Evolutionary conservation across 495 filamentous ascomycete genomes (phyloP).

Genomic region (Hypoxylon trugodes): DNA sequence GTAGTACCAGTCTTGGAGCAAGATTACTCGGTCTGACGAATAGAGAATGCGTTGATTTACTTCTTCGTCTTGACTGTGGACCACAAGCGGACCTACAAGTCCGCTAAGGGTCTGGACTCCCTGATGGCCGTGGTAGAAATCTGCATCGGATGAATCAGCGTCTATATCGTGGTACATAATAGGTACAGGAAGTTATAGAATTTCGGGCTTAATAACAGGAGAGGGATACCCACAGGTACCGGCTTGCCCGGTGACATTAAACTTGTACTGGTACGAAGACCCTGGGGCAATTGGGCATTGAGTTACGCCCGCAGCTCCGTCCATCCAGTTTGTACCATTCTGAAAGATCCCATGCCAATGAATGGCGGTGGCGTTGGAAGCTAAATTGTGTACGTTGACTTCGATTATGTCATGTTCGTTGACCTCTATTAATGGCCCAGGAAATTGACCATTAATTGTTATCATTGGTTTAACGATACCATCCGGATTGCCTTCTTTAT

Average conservation of each 20-base stretch:
- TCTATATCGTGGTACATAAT: slow-evolving; percentile 28
- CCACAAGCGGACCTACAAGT: slow-evolving; percentile 64
- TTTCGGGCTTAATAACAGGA: slow-evolving; percentile 37
- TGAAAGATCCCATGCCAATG: slow-evolving; percentile 77
- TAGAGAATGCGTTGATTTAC: slow-evolving; percentile 52
- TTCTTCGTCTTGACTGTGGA: slow-evolving; percentile 58
- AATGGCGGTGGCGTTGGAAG: slow-evolving; percentile 57
- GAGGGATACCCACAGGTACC: slow-evolving; percentile 52
- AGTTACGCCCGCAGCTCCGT: slow-evolving; percentile 68
- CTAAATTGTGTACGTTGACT: slow-evolving; percentile 56
- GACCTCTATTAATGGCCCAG: slow-evolving; percentile 60
- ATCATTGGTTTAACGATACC: slow-evolving; percentile 60
- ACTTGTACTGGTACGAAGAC: slow-evolving; percentile 55
- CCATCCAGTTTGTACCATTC: slow-evolving; percentile 67
- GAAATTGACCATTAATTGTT: slow-evolving; percentile 60
- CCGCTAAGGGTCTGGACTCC: slow-evolving; percentile 58
- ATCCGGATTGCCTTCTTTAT: slow-evolving; percentile 61
- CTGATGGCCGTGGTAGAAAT: slow-evolving; percentile 55
- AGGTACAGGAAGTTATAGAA: background rate
- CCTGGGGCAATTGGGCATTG: slow-evolving; percentile 74
- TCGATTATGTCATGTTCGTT: slow-evolving; percentile 58
- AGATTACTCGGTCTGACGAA: slow-evolving; percentile 60
- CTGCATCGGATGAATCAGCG: slow-evolving; percentile 38
- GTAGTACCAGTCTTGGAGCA: slow-evolving; percentile 69
- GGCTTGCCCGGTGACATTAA: slow-evolving; percentile 52